Evolutionary conservation across 192 early-diverging fungal genomes (phyloP).

Genomic region (Podila horticola): DNA sequence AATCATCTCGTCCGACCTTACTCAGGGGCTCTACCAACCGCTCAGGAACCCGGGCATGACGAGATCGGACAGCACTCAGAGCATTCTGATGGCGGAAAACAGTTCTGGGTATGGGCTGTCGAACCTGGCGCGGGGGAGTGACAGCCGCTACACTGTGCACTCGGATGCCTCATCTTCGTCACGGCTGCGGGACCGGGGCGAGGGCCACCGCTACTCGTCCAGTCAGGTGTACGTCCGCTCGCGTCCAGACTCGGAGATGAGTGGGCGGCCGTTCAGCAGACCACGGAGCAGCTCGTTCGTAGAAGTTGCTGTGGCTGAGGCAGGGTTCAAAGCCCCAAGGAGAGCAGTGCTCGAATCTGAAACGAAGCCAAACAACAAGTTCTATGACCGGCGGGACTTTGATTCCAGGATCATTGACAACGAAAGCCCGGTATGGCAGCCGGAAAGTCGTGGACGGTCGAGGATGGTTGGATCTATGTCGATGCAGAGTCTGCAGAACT

Average conservation of each 20-base stretch:
- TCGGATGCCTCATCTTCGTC: not conserved
- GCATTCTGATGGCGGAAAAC: not conserved
- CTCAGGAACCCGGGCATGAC: not conserved
- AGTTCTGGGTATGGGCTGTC: conserved; percentile 20
- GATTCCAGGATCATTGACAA: conserved; percentile 44
- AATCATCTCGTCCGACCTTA: no score
- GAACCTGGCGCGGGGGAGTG: not conserved
- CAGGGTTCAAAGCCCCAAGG: conserved; percentile 16
- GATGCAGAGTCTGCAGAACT: conserved; percentile 16
- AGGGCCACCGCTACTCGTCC: not conserved
- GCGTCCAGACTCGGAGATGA: not conserved
- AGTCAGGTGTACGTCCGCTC: not conserved
- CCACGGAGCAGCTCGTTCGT: conserved; percentile 32
- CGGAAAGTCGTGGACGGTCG: not conserved
- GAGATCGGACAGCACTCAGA: conserved; percentile 25
- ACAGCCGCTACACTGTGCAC: not conserved
- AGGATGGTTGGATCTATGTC: not conserved
- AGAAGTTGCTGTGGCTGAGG: conserved; percentile 31
- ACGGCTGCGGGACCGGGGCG: not conserved
- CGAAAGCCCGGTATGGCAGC: conserved; percentile 2
- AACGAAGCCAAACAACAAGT: conserved; percentile 10
- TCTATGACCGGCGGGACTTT: conserved; percentile 46
- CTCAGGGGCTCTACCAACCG: not conserved
- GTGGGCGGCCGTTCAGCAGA: conserved; percentile 2
- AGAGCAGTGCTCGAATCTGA: conserved; percentile 11